Base-by-base conservation (phyloP, 1,139 yeast genomes). In the Debaryomyces singareniensis region DNA sequence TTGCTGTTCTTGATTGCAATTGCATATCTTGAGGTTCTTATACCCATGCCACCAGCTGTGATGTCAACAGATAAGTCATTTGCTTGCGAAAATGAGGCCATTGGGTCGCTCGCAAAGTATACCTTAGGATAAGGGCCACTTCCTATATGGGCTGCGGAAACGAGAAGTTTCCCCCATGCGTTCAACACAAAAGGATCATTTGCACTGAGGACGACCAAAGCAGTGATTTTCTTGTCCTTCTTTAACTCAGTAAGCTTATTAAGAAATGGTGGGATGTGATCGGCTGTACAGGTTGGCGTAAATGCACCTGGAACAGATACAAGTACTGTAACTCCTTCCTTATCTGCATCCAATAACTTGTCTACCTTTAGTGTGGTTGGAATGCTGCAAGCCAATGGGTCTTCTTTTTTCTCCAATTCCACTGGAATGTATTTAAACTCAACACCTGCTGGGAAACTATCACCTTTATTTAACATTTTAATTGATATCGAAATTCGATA, bases 271-370 rank as follows among this genome's bases (percentile, higher is more conserved):
- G 96, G 96, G 41, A 87, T 72, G 58, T 87, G 96, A 40, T 69
- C 61, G 39, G 76, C 83, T 14, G 93, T 78, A 60, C 96, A 86
- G 3, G 94, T 78, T 38, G 95, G 95, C 15, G 95, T 84, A 67
- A 85, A 86, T 6, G 96, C 95, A 31, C 94, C 95, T 34, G 95
- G 95, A 18, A 84, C 93, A 31, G 89, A 68, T 20, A 87, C 85
- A 46, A 86, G 65, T 27, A 83, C 75, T 25, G 83, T 65, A 40
- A 71, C 73, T 9, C 53, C 45, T 9, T 31, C 23, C 4, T 25
- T 33, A 53, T 68, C 64, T 38, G 61, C 24, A 13, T 37, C 31
- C 29, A 45, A 36, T 9, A 52, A 35, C 15, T 47, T 39, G 33
- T 52, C 56, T 7, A 55, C 28, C 5, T 44, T 37, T 10, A 55